Evolutionary conservation across 2,329 filamentous ascomycete genomes (phyloP).

Genomic region (Leptographium lundbergii): DNA sequence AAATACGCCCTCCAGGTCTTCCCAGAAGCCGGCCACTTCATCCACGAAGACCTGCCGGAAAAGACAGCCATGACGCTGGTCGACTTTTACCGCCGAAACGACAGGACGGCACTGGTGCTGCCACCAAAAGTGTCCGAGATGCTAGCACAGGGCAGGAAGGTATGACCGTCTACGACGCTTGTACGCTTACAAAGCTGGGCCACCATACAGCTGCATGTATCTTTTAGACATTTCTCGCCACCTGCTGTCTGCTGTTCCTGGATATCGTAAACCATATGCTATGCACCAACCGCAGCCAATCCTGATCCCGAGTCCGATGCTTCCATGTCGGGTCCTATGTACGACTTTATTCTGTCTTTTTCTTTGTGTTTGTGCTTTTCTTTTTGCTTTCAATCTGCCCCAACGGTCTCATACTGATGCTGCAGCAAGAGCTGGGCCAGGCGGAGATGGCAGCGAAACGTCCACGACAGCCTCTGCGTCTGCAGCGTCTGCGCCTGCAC

Average conservation of each 20-base stretch:
- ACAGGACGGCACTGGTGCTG: conserved; percentile 69
- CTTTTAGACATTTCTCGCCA: neutral
- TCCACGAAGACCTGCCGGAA: conserved; percentile 88
- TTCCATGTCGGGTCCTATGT: conserved; percentile 11
- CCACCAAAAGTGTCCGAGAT: conserved; percentile 84
- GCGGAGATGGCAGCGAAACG: neutral
- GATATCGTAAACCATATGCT: conserved; percentile 1
- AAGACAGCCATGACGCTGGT: conserved; percentile 76
- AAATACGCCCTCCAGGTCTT: conserved; percentile 95
- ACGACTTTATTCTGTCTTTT: neutral
- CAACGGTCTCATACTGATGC: neutral
- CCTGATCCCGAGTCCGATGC: conserved; percentile 1
- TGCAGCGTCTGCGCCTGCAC: neutral
- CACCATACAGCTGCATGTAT: neutral
- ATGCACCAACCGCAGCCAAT: neutral
- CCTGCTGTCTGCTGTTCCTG: neutral
- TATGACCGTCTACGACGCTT: conserved; percentile 16
- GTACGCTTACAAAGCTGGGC: neutral
- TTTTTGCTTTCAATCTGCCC: neutral
- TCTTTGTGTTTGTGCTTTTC: neutral
- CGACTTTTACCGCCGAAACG: conserved; percentile 88
- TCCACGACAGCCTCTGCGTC: neutral
- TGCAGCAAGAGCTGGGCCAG: neutral
- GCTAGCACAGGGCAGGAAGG: conserved; percentile 47
- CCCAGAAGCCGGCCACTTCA: conserved; percentile 89